Percentiles rank a stretch among this genome's conserved stretches.
Conservation (phyloP, 805 yeast species). For the Millerozyma acaciae region DNA sequence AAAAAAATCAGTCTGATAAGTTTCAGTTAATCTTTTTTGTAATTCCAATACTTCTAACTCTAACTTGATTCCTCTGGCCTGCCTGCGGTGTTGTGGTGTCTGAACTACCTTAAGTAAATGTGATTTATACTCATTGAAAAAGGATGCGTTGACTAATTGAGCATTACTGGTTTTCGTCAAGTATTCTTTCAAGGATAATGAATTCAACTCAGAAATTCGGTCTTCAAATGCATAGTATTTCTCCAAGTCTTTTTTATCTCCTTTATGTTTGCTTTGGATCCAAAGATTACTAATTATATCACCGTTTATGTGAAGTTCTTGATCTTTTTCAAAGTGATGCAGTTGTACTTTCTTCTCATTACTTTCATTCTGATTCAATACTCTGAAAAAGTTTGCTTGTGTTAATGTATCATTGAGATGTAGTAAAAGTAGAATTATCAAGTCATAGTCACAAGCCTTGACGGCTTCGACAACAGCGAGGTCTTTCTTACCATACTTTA, state of each 20-base stretch:
- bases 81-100: conserved; percentile 17
- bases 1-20: conserved; percentile 29
- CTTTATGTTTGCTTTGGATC: conserved; percentile 27
- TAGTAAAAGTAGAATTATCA: conserved; percentile 55
- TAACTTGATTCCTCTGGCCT: conserved; percentile 18
- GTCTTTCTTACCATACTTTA: conserved; percentile 69
- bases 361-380: conserved; percentile 48
- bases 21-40: conserved; percentile 28
- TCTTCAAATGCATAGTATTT: conserved; percentile 31
- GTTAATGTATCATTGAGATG: conserved; percentile 53
- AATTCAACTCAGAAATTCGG: conserved; percentile 17
- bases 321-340: conserved; percentile 13
- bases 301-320: conserved; percentile 25
- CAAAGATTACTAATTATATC: conserved; percentile 37
- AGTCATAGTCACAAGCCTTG: conserved; percentile 56
- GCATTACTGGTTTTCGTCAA: conserved; percentile 11
- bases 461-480: conserved; percentile 66
- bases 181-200: conserved; percentile 14
- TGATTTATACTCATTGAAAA: conserved; percentile 21
- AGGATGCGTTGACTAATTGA: conserved; percentile 11
- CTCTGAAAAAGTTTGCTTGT: conserved; percentile 63
- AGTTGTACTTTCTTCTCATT: conserved; percentile 15
- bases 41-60: conserved; percentile 32
- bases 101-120: conserved; percentile 19
- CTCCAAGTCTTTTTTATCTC: conserved; percentile 19